phyloP scores from a whole-genome alignment of 768 basidiomycete species.

The Chalciporus piperatus region DNA sequence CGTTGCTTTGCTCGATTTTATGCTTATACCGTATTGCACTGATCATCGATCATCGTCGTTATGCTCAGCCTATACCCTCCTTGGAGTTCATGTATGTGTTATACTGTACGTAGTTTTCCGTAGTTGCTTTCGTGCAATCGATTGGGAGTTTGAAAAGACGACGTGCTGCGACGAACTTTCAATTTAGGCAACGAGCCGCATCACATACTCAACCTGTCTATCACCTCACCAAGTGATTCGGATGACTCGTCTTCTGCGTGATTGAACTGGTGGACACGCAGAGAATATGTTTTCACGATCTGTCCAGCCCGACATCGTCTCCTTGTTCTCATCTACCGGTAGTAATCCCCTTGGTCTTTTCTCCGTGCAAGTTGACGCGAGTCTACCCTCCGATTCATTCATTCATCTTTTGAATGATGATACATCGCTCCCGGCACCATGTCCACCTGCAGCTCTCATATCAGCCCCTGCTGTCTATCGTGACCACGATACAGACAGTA shows the following conservation, averaged over 20 bases:
- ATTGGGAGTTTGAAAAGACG: too few species aligned
- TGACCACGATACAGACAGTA: slow-evolving; percentile 30
- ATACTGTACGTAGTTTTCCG: slow-evolving; percentile 5
- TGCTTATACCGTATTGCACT: slow-evolving; percentile 4
- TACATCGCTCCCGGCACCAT: slow-evolving; percentile 46
- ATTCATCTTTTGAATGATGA: slow-evolving; percentile 62
- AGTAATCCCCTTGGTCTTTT: slow-evolving; percentile 62
- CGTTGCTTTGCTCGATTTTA: slow-evolving; percentile 13
- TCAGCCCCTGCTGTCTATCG: slow-evolving; percentile 34
- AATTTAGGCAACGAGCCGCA: slow-evolving; percentile 1
- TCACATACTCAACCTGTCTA: too few species aligned
- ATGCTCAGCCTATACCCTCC: slow-evolving; percentile 3
- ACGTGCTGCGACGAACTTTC: background rate
- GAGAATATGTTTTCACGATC: slow-evolving; percentile 50
- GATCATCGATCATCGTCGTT: slow-evolving; percentile 2
- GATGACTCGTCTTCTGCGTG: slow-evolving; percentile 12
- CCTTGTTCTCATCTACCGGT: slow-evolving; percentile 72
- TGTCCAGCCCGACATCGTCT: slow-evolving; percentile 63
- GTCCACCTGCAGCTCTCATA: slow-evolving; percentile 46
- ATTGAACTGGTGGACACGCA: slow-evolving; percentile 9
- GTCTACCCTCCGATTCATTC: slow-evolving; percentile 60
- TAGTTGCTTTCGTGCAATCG: background rate
- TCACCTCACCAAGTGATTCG: slow-evolving; percentile 3
- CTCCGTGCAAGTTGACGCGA: slow-evolving; percentile 42
- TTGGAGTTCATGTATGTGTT: background rate